Conservation (phyloP, 2,329 filamentous ascomycete genomes). For the Myriosclerotinia duriaeana region DNA sequence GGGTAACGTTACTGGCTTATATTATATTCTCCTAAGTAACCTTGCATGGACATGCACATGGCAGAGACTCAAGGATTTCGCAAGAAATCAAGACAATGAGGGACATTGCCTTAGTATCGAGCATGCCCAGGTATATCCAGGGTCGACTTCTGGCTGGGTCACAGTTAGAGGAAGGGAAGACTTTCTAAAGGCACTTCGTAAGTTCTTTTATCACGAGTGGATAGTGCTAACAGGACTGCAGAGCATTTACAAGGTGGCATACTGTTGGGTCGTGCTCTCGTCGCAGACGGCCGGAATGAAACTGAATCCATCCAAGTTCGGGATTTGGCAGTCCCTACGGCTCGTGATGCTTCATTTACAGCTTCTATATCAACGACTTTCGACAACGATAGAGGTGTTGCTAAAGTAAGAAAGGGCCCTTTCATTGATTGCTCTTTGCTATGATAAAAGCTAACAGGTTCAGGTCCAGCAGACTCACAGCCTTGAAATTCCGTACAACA, state of each 20-base stretch:
- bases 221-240: constrained; percentile 16
- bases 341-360: background rate
- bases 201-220: constrained; percentile 11
- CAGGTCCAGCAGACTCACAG: constrained; percentile 5
- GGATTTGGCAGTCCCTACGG: constrained; percentile 9
- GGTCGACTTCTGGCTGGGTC: constrained; percentile 33
- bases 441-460: background rate
- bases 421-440: background rate
- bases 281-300: constrained; percentile 36
- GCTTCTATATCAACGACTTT: constrained; percentile 3
- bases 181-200: constrained; percentile 32
- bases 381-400: background rate
- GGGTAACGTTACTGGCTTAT: constrained; percentile 24
- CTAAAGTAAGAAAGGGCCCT: background rate
- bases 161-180: constrained; percentile 30
- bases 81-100: constrained; percentile 28
- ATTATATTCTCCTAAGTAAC: constrained; percentile 27
- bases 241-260: constrained; percentile 31
- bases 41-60: constrained; percentile 32
- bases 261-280: constrained; percentile 28
- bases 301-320: constrained; percentile 27
- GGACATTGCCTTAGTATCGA: constrained; percentile 31
- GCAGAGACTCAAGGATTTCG: constrained; percentile 37
- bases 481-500: background rate
- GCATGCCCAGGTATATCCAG: constrained; percentile 32